Conservation (phyloP, 169 alveolate species). For the Cryptosporidium ryanae region DNA sequence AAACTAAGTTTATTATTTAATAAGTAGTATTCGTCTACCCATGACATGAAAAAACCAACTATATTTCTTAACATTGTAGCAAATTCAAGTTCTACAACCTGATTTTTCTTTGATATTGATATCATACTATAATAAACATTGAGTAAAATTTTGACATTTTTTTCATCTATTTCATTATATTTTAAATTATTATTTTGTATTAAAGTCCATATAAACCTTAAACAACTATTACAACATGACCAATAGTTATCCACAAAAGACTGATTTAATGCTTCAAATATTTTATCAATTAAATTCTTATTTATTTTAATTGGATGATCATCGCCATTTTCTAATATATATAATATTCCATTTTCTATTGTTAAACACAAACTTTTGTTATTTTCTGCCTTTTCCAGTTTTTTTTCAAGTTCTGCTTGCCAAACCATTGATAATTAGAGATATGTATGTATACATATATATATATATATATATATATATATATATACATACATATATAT, state of each 20-base stretch:
- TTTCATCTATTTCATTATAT: slow-evolving; percentile 28
- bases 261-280: slow-evolving; percentile 20
- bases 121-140: slow-evolving; percentile 23
- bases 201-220: slow-evolving; percentile 67
- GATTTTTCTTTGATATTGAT: slow-evolving; percentile 12
- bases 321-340: slow-evolving; percentile 8
- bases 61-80: slow-evolving; percentile 66
- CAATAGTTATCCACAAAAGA: slow-evolving; percentile 39
- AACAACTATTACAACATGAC: slow-evolving; percentile 67
- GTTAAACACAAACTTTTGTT: slow-evolving; percentile 37
- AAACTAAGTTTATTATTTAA: not conserved
- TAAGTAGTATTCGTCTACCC: slow-evolving; percentile 54
- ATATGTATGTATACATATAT: not conserved
- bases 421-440: slow-evolving; percentile 40
- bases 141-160: slow-evolving; percentile 19
- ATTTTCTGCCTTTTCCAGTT: slow-evolving; percentile 25
- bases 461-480: too few species aligned
- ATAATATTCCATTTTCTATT: slow-evolving; percentile 52
- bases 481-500: too few species aligned
- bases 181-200: slow-evolving; percentile 39
- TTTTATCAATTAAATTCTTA: not conserved
- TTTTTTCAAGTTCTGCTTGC: slow-evolving; percentile 63
- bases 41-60: slow-evolving; percentile 72
- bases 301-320: not conserved
- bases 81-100: slow-evolving; percentile 58